Evolutionary conservation across 345 rosid species (phyloP).

Genomic region (Melaleuca alternifolia): DNA sequence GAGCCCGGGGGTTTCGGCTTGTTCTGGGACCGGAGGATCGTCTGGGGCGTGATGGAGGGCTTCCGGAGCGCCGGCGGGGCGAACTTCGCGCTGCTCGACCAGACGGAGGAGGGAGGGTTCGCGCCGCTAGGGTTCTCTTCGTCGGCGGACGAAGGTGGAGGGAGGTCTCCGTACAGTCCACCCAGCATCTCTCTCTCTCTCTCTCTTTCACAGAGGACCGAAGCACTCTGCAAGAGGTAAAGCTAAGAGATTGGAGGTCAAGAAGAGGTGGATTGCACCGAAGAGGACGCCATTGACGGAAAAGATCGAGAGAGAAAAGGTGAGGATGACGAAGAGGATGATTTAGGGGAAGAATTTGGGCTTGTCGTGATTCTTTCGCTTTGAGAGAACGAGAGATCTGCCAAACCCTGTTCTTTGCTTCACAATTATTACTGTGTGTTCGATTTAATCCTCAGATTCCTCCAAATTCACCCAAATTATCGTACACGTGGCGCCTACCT

Average conservation of each 20-base stretch:
- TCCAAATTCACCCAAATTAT: not conserved
- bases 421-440: not conserved
- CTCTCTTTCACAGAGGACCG: not conserved
- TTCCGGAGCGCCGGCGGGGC: conserved; percentile 95
- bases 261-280: not conserved
- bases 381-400: not conserved
- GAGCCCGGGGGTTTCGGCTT: conserved; percentile 30
- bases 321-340: too few species aligned
- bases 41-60: conserved; percentile 60
- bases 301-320: not conserved
- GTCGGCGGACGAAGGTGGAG: conserved; percentile 86
- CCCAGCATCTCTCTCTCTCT: conserved; percentile 45
- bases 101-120: conserved; percentile 43
- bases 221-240: too few species aligned
- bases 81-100: conserved; percentile 83
- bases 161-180: conserved; percentile 93
- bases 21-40: conserved; percentile 50
- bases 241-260: not conserved
- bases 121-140: conserved; percentile 50
- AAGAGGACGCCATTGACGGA: not conserved
- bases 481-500: not conserved
- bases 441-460: not conserved
- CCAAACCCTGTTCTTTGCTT: not conserved
- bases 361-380: not conserved
- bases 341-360: not conserved